A percentile compares a stretch with the other conserved stretches of the same genome.
phyloP scores from a whole-genome alignment of 495 filamentous ascomycete genomes.

The Talaromyces nanjingensis region DNA sequence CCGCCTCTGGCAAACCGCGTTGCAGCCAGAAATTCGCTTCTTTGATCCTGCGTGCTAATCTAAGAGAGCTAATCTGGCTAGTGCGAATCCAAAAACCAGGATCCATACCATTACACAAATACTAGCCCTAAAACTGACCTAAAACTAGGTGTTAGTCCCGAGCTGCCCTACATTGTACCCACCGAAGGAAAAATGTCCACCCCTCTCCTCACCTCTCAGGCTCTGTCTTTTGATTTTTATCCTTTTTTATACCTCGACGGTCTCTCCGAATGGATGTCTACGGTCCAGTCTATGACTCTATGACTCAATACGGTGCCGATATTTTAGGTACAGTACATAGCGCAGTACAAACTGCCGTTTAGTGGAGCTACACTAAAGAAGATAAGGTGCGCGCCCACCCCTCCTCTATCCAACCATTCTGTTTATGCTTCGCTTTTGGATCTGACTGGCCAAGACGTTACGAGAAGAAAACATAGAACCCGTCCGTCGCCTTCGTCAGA shows the following conservation, averaged over 20 bases:
- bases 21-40: neutral
- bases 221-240: neutral
- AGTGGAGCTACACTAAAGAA: neutral
- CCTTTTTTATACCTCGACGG: neutral
- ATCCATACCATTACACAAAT: neutral
- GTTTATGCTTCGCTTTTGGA: neutral
- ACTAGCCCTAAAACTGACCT: slow-evolving; percentile 1
- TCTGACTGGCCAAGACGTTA: neutral
- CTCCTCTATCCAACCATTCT: neutral
- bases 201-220: neutral
- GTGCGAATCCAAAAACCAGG: neutral
- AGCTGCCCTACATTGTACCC: neutral
- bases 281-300: neutral
- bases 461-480: neutral
- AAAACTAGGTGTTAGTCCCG: neutral
- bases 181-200: neutral
- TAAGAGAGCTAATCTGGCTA: neutral
- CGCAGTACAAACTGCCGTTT: neutral
- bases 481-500: neutral
- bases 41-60: neutral
- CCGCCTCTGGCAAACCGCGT: neutral
- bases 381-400: neutral
- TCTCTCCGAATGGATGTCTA: neutral
- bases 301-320: neutral
- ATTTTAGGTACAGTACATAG: neutral